These are phyloP conservation scores for Diaporthe australafricana DNA, from an alignment of 2,329 filamentous ascomycete genomes.

Conservation along the genomic window DNA sequence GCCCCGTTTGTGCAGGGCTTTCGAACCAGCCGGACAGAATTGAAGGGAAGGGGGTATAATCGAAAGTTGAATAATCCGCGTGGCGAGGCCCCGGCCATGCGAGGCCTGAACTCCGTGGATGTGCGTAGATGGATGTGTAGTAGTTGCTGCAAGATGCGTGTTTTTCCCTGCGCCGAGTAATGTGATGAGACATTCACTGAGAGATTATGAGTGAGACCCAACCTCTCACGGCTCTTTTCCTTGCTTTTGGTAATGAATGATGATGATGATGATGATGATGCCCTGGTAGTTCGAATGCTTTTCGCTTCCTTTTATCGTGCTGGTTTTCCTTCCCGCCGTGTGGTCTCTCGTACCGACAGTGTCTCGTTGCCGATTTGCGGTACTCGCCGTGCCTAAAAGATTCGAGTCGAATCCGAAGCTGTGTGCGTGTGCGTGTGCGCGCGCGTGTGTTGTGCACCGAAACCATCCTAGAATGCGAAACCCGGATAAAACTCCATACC, in stretches of 20 bases:
- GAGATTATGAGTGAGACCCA: conserved; percentile 25
- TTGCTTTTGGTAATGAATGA: conserved; percentile 30
- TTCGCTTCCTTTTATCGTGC: conserved; percentile 24
- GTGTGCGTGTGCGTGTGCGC: background rate
- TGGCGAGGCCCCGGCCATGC: background rate
- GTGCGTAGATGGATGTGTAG: conserved; percentile 29
- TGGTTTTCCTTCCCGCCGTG: conserved; percentile 18
- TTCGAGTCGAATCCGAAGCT: conserved; percentile 15
- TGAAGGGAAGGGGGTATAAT: conserved; percentile 20
- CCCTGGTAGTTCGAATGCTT: conserved; percentile 28
- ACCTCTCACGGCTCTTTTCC: conserved; percentile 26
- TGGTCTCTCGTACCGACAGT: conserved; percentile 8
- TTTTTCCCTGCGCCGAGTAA: conserved; percentile 29
- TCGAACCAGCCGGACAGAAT: background rate
- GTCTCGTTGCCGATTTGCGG: conserved; percentile 1
- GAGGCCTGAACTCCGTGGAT: background rate
- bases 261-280: conserved; percentile 14
- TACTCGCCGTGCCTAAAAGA: conserved; percentile 13
- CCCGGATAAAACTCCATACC: conserved; percentile 33
- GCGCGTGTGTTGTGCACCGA: conserved; percentile 26
- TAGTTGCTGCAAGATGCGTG: conserved; percentile 30
- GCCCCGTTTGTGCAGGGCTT: background rate
- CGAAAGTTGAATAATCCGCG: background rate
- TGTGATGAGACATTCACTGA: conserved; percentile 31
- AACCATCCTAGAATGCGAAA: conserved; percentile 33